Percentiles rank a stretch among this genome's conserved stretches.
Evolutionary conservation across 805 yeast species (phyloP).

Genomic region (Grigorovia humatica): DNA sequence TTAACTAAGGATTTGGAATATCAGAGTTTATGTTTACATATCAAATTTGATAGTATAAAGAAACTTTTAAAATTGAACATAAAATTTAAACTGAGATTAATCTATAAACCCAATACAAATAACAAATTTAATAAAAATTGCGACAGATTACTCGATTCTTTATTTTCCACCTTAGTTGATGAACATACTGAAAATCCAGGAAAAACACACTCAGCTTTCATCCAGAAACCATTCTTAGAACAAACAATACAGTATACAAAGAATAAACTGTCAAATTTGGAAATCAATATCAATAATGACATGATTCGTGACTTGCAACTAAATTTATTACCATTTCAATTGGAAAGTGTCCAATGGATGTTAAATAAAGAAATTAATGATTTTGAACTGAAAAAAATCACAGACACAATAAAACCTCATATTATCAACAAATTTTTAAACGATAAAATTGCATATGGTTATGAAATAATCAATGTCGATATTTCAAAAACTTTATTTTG

Average conservation of each 20-base stretch:
- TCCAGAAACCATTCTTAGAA: constrained; percentile 19
- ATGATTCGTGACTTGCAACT: constrained; percentile 11
- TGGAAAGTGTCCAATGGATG: constrained; percentile 27
- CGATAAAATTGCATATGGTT: constrained; percentile 21
- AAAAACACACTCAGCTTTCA: constrained; percentile 8
- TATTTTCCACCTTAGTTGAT: constrained; percentile 9
- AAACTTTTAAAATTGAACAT: neutral
- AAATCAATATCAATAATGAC: constrained; percentile 1
- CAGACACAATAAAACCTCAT: neutral
- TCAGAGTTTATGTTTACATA: neutral
- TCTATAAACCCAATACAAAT: constrained; percentile 7
- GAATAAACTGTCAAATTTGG: constrained; percentile 4
- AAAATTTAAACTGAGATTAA: constrained; percentile 3
- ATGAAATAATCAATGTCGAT: constrained; percentile 12
- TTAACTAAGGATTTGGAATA: constrained; percentile 2
- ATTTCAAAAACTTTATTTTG: constrained; percentile 11
- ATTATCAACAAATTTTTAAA: constrained; percentile 16
- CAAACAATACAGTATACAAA: constrained; percentile 18
- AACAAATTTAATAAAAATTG: constrained; percentile 22
- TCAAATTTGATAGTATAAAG: neutral
- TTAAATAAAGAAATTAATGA: constrained; percentile 14
- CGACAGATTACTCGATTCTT: constrained; percentile 13
- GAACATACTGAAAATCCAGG: neutral
- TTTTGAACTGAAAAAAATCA: neutral
- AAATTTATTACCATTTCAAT: constrained; percentile 23